Percentiles rank a stretch among this genome's conserved stretches.
These are phyloP conservation scores for Pisolithus microcarpus DNA, from an alignment of 768 basidiomycete genomes.

Conservation along the genomic window DNA sequence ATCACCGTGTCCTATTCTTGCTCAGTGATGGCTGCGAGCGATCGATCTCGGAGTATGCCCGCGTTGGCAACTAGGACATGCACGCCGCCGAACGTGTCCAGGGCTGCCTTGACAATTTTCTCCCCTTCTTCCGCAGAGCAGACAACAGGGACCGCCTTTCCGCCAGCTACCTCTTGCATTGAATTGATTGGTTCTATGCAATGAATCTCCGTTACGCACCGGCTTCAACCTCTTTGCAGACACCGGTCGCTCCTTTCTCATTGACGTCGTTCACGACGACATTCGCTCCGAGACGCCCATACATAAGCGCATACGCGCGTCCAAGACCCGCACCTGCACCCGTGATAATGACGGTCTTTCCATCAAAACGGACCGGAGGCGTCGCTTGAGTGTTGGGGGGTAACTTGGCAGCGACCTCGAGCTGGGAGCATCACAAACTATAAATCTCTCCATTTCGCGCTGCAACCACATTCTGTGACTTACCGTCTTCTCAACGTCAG, in stretches of 20 bases:
- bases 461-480: conserved; percentile 1
- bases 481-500: conserved; percentile 58
- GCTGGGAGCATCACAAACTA: conserved; percentile 29
- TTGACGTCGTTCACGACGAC: conserved; percentile 95
- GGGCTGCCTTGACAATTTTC: conserved; percentile 74
- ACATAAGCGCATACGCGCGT: conserved; percentile 88
- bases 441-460: background rate
- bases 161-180: conserved; percentile 53
- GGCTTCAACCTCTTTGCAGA: conserved; percentile 81
- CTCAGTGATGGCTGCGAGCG: conserved; percentile 81
- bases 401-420: conserved; percentile 56
- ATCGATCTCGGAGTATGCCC: conserved; percentile 90
- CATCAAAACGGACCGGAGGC: conserved; percentile 72
- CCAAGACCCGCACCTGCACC: conserved; percentile 95
- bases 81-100: conserved; percentile 82
- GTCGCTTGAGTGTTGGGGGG: conserved; percentile 64
- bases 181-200: background rate
- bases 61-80: conserved; percentile 91
- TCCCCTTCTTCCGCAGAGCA: conserved; percentile 92
- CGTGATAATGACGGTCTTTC: conserved; percentile 88
- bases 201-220: conserved; percentile 35
- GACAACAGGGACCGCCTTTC: conserved; percentile 76
- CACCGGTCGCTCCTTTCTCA: conserved; percentile 73
- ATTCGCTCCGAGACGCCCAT: conserved; percentile 86
- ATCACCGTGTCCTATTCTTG: conserved; percentile 93